These are phyloP conservation scores for Tuber umbilicatum DNA, from an alignment of 495 filamentous ascomycete genomes.

Conservation along the genomic window DNA sequence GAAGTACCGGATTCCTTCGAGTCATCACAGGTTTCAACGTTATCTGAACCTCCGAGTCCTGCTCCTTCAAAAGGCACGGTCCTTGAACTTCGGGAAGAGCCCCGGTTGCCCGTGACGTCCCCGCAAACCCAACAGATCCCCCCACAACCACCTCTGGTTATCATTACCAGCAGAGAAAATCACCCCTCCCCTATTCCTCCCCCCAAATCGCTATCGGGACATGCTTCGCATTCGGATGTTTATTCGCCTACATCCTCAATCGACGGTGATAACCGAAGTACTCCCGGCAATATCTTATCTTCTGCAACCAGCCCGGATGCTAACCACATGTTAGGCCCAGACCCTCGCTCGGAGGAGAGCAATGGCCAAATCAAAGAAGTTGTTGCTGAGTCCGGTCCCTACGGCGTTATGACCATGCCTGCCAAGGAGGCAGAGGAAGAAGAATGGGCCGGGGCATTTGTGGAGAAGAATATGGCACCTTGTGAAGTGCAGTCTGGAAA, in stretches of 20 bases:
- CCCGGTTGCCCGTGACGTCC: slow-evolving; percentile 14
- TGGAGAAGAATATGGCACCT: slow-evolving; percentile 11
- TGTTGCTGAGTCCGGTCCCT: slow-evolving; percentile 17
- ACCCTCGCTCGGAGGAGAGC: slow-evolving; percentile 5
- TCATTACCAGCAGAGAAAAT: slow-evolving; percentile 28
- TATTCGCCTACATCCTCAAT: slow-evolving; percentile 39
- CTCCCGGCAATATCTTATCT: slow-evolving; percentile 31
- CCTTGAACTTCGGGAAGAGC: slow-evolving; percentile 22
- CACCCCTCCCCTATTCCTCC: slow-evolving; percentile 16
- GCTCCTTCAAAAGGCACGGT: slow-evolving; percentile 5
- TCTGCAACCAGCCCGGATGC: slow-evolving; percentile 42
- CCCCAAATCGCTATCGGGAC: neutral
- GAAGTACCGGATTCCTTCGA: slow-evolving; percentile 33
- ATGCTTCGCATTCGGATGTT: slow-evolving; percentile 21
- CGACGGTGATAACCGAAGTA: slow-evolving; percentile 28
- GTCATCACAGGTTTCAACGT: neutral
- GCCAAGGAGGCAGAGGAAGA: slow-evolving; percentile 10
- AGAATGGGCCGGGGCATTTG: slow-evolving; percentile 2
- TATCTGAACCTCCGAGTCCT: slow-evolving; percentile 5
- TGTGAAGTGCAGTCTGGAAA: slow-evolving; percentile 4
- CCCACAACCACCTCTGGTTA: slow-evolving; percentile 23
- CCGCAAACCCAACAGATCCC: slow-evolving; percentile 23
- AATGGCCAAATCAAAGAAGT: slow-evolving; percentile 18
- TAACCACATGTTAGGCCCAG: slow-evolving; percentile 32
- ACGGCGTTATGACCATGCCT: slow-evolving; percentile 6